Evolutionary conservation across 73 alveolate genomes (phyloP), one percentile per base, ranked within the genome.

Genomic region (Stentor coeruleus): DNA sequence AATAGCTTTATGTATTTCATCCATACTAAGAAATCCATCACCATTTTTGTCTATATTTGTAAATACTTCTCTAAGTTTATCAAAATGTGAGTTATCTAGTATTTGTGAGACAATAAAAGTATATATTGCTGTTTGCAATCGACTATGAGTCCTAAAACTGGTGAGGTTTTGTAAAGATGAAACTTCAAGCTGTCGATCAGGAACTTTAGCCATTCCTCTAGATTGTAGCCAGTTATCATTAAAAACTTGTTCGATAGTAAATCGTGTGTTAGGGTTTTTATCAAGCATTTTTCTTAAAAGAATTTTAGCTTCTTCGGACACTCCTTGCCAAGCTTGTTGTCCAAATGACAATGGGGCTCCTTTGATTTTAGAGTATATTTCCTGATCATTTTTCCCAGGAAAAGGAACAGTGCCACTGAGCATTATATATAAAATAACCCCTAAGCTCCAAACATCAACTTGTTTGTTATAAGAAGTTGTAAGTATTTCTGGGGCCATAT

Each of bases 341-440:
- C 37, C 2, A 66, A 66, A 66, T 28, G 79, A 26, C n/a, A 66
- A 26, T 26, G 41, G 79, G 1, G n/a, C 37, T 26, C 37, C 39
- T 66, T 66, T 20, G 0, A 66, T 66, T 33, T 20, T 26, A 20
- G 20, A 28, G 15, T 26, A 26, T 28, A 66, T 20, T 1, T 20
- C n/a, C 2, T 66, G 42, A 20, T 20, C 42, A 0, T 20, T 20
- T 26, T 66, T 66, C 37, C 40, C 79, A 20, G n/a, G n/a, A 2
- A 1, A 66, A 20, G 79, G 79, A 0, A 66, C 79, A 1, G 6
- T 1, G 1, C 83, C 83, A 20, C 40, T n/a, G 1, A 75, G 84
- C 83, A 75, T 75, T 36, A 40, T n/a, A 2, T 75, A 75, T 37
- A 75, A 66, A 75, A 31, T n/a, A 20, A 75, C 58, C 38, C 83